Evolutionary conservation across 768 basidiomycete species (phyloP).

Genomic region (Boletus insuetus): DNA sequence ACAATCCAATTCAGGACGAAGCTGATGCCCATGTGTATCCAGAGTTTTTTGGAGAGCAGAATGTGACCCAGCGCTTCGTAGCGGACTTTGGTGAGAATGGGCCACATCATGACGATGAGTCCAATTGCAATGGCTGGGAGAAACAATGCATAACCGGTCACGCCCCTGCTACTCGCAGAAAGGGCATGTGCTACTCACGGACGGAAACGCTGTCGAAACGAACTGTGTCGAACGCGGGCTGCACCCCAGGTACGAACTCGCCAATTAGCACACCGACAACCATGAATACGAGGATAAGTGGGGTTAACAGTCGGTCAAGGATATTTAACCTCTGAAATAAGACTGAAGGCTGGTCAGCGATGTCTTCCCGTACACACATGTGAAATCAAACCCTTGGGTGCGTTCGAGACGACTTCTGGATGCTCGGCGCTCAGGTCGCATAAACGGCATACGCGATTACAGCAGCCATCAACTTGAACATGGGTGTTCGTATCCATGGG

Average conservation of each 20-base stretch:
- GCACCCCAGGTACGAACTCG: slow-evolving; percentile 58
- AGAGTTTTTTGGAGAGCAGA: slow-evolving; percentile 50
- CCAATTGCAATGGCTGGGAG: slow-evolving; percentile 72
- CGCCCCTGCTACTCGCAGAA: neutral
- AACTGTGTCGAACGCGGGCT: slow-evolving; percentile 58
- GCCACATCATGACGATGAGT: slow-evolving; percentile 89
- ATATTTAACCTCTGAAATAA: slow-evolving; percentile 44
- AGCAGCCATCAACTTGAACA: neutral
- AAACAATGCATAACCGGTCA: neutral
- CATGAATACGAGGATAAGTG: slow-evolving; percentile 70
- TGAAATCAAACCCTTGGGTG: slow-evolving; percentile 5
- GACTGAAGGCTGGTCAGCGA: slow-evolving; percentile 18
- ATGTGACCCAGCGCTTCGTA: slow-evolving; percentile 66
- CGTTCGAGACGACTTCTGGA: neutral
- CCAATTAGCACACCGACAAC: slow-evolving; percentile 75
- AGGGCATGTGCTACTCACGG: slow-evolving; percentile 49
- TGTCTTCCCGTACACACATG: neutral
- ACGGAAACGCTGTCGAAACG: slow-evolving; percentile 70
- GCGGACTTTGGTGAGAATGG: slow-evolving; percentile 70
- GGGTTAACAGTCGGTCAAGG: slow-evolving; percentile 60
- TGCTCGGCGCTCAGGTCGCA: neutral
- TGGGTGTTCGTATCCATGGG: slow-evolving; percentile 1
- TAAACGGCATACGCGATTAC: neutral
- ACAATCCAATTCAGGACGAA: slow-evolving; percentile 76
- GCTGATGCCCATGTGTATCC: slow-evolving; percentile 68